Evolutionary conservation across 352 stramenopile genomes (phyloP), one percentile per base, ranked within the genome.

Genomic region (Pythium dissimile): DNA sequence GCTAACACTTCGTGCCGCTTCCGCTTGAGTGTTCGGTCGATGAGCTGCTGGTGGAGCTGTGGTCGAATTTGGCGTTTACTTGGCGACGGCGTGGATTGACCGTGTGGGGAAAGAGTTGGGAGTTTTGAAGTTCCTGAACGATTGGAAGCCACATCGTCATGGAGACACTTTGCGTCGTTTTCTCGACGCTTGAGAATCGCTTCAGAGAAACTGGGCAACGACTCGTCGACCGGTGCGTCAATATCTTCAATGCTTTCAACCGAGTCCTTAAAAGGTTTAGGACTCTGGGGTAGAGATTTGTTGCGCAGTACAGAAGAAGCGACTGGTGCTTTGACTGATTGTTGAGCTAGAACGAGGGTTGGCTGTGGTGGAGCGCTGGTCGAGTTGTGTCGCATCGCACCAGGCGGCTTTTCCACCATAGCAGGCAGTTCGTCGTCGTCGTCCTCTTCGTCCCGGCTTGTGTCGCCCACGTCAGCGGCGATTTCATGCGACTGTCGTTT

Each of bases 41-140:
- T 88, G 9, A 86, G 64, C 49, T 88, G 75, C 24, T 85, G 67
- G 11, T 91, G 81, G 8, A 87, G 44, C 11, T 60, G 59, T n/a
- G 50, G 31, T 2, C 59, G 50, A n/a, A 48, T 15, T 31, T 35
- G 43, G 39, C 16, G 23, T 24, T 16, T 30, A 24, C 10, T 11
- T 12, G 30, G 9, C 2, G 5, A 6, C 16, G 27, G 18, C 3
- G 16, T 27, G 27, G 15, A 7, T 24, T 15, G 18, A 39, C 26
- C 1, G 16, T 3, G 15, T 37, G n/a, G n/a, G n/a, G n/a, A n/a
- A n/a, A n/a, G n/a, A n/a, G n/a, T n/a, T n/a, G n/a, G n/a, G n/a
- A n/a, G n/a, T n/a, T n/a, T n/a, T n/a, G n/a, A n/a, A n/a, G n/a
- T n/a, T n/a, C n/a, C n/a, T n/a, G n/a, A n/a, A n/a, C n/a, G n/a